Base-by-base conservation (phyloP, 163 green algal genomes). In the Volvox carteri region DNA sequence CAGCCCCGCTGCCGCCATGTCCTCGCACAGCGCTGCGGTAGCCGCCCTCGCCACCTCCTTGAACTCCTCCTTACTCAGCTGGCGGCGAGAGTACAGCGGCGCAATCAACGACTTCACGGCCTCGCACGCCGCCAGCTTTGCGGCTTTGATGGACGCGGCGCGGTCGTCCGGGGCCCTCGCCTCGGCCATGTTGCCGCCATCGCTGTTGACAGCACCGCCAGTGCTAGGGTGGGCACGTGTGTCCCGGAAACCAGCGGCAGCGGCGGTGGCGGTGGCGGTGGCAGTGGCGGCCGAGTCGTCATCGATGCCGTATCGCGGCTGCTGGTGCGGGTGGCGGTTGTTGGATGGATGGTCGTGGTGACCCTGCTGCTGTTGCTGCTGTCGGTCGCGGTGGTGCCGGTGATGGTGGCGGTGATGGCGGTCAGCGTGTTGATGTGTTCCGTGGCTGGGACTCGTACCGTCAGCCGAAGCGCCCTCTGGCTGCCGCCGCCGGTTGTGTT, bases 31-130 rank as follows among this genome's bases (percentile, higher is more conserved):
- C 70, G 11, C 84, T 19, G 42, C 52, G 39, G 84, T 89, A 4
- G 68, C 84, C 14, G 8, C 68, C 9, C 52, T 35, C 14, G 70
- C 84, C 37, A 48, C 70, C 68, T 62, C 37, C 70, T 89, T 89
- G 70, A 74, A 83, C 8, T 33, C 48, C 23, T 83, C 52, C 84
- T 62, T 74, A 37, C 21, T n/a, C 44, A 87, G 62, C 37, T 76
- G 18, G 2, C n/a, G 14, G 50, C 28, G 4, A 0, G 16, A 19
- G 39, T 52, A 89, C 28, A 89, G 37, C 12, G 52, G 70, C 44
- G 39, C 8, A 52, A 89, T 33, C 8, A 87, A 46, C 6, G 46
- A 25, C 67, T 80, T 79, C 9, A 87, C 35, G 2, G 65, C 65
- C 1, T 42, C 33, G 5, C 68, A 87, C 4, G 81, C 81, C 2